Base-by-base conservation (phyloP, 2,329 filamentous ascomycete genomes). In the Chaetomium strumarium region DNA sequence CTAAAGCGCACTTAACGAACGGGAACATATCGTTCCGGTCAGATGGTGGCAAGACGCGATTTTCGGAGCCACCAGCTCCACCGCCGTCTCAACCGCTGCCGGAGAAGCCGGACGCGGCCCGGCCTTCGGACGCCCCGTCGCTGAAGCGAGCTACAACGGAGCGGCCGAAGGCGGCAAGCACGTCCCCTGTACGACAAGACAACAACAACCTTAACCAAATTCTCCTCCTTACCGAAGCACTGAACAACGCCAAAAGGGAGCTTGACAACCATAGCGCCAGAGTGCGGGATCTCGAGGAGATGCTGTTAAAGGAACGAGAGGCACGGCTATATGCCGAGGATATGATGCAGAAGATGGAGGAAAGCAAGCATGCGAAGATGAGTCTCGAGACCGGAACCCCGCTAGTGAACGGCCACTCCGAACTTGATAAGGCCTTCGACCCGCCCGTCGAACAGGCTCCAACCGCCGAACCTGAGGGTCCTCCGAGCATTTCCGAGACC, bases 21-120 rank as follows among this genome's bases (percentile, higher is more conserved):
- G 78, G 78, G 20, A 77, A 75, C 20, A 62, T 77, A 9, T 72
- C 78, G 0, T 80, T 81, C 62, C 85, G 89, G 59, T 72, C 83
- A 17, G 90, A 96, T 64, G 75, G 56, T 29, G 57, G 84, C 38
- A 92, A 93, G 63, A 81, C 88, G 5, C 81, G 90, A 48, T 97
- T 96, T 67, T 93, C 89, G 1, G 91, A 96, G 53, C 92, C 92
- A 46, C 92, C 92, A 4, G 92, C 91, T 19, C 92, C 92, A 8
- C 92, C 92, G 24, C 92, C 92, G 29, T 90, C 95, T 61, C 91
- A 95, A 62, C 92, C 92, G 13, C 75, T 97, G 6, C 92, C 92
- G 1, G 91, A 96, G 66, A 96, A 96, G 67, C 92, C 92, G 0
- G 90, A 95, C 68, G 81, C 79, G 14, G 75, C 69, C 52, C 76